These are phyloP conservation scores for Homolaphlyctis polyrhiza DNA, from an alignment of 371 early-diverging fungal genomes.

Conservation along the genomic window DNA sequence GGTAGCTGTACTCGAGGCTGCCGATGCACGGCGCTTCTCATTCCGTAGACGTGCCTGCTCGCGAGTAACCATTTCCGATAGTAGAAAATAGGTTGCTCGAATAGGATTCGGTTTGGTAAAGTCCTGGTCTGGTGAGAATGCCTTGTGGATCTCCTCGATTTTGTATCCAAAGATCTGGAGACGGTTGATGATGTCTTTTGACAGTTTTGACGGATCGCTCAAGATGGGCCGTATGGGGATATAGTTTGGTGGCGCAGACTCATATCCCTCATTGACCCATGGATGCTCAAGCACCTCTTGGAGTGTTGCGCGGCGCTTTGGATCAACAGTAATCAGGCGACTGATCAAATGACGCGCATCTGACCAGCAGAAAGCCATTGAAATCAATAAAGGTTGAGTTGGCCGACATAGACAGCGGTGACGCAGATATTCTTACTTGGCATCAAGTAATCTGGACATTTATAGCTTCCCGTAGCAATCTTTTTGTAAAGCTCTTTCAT, in stretches of 20 bases:
- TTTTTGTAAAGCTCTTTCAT: slow-evolving; percentile 57
- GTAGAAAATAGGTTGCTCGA: slow-evolving; percentile 44
- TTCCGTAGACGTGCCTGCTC: slow-evolving; percentile 27
- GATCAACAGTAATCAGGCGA: slow-evolving; percentile 49
- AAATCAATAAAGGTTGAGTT: neutral
- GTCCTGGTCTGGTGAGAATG: slow-evolving; percentile 28
- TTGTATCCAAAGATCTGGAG: slow-evolving; percentile 41
- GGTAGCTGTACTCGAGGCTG: neutral
- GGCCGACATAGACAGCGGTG: neutral
- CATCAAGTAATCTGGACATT: slow-evolving; percentile 41
- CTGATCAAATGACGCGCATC: slow-evolving; percentile 42
- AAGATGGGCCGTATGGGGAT: slow-evolving; percentile 35
- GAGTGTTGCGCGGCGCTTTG: slow-evolving; percentile 45
- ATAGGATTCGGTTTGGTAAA: slow-evolving; percentile 31
- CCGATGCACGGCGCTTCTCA: slow-evolving; percentile 6
- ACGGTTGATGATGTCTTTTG: slow-evolving; percentile 32
- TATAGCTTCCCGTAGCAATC: slow-evolving; percentile 48
- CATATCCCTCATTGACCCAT: slow-evolving; percentile 51
- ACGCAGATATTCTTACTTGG: slow-evolving; percentile 30
- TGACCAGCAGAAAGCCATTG: slow-evolving; percentile 7
- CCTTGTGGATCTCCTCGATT: slow-evolving; percentile 31
- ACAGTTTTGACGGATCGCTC: slow-evolving; percentile 18
- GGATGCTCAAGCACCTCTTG: slow-evolving; percentile 44
- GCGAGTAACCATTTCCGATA: slow-evolving; percentile 43
- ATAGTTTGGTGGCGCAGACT: slow-evolving; percentile 33